A percentile compares a stretch with the other conserved stretches of the same genome.
These are phyloP conservation scores for Yarrowia deformans DNA, from an alignment of 805 yeast genomes.

Conservation along the genomic window DNA sequence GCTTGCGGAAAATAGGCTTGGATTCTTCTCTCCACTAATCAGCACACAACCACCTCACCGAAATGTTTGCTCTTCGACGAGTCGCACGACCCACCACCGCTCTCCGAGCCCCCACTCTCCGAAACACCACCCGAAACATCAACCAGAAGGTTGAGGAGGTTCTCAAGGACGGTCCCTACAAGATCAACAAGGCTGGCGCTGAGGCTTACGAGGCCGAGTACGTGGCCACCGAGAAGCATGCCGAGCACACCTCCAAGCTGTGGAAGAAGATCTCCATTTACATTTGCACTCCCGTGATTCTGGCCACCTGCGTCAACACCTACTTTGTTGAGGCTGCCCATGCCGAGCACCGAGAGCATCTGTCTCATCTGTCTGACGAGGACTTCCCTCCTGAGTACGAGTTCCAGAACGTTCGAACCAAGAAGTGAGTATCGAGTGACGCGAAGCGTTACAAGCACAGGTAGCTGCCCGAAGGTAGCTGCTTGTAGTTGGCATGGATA, in stretches of 20 bases:
- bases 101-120: constrained; percentile 37
- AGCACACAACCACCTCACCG: constrained; percentile 11
- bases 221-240: constrained; percentile 79
- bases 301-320: constrained; percentile 79
- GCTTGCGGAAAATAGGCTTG: constrained; percentile 4
- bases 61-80: constrained; percentile 39
- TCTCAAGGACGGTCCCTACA: constrained; percentile 39
- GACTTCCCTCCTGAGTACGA: constrained; percentile 93
- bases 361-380: constrained; percentile 69
- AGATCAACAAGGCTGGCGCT: constrained; percentile 67
- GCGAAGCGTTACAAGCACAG: background rate
- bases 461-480: background rate
- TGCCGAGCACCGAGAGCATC: constrained; percentile 77
- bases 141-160: constrained; percentile 29
- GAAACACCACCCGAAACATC: constrained; percentile 40
- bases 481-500: background rate
- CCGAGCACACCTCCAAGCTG: constrained; percentile 71
- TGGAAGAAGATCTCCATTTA: constrained; percentile 87
- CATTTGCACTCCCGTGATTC: constrained; percentile 83
- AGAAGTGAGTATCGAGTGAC: constrained; percentile 52
- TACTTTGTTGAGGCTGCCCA: constrained; percentile 84
- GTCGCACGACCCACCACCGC: constrained; percentile 36
- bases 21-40: constrained; percentile 4
- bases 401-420: constrained; percentile 87
- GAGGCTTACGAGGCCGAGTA: constrained; percentile 67